phyloP scores from a whole-genome alignment of 2,329 filamentous ascomycete genomes.

The Apiospora hydei region DNA sequence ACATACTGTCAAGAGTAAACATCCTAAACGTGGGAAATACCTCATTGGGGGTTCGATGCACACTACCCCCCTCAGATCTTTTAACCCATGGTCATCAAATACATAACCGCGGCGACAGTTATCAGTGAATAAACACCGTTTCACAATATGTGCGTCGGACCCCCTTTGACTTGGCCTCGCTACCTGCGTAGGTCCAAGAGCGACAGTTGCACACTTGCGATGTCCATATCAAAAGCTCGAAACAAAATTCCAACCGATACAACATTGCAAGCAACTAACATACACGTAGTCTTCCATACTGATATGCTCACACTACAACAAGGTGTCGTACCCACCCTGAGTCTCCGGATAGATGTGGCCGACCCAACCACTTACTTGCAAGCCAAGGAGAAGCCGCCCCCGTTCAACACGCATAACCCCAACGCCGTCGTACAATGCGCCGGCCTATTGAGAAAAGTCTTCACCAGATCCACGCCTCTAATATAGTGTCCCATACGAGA shows the following conservation, averaged over 20 bases:
- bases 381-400: neutral
- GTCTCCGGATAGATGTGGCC: neutral
- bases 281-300: neutral
- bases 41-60: neutral
- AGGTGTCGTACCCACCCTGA: neutral
- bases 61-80: neutral
- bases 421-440: neutral
- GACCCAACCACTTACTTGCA: neutral
- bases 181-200: too few species aligned
- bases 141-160: too few species aligned
- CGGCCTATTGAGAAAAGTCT: neutral
- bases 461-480: neutral
- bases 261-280: neutral
- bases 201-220: too few species aligned
- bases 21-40: neutral
- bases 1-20: neutral
- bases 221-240: too few species aligned
- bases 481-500: neutral
- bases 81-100: too few species aligned
- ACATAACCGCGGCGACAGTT: neutral
- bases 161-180: too few species aligned
- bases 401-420: neutral
- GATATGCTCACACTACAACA: neutral
- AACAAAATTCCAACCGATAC: too few species aligned
- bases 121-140: neutral